Conservation (phyloP, 1,284 basidiomycete genomes). For the Cutaneotrichosporon sp. region DNA sequence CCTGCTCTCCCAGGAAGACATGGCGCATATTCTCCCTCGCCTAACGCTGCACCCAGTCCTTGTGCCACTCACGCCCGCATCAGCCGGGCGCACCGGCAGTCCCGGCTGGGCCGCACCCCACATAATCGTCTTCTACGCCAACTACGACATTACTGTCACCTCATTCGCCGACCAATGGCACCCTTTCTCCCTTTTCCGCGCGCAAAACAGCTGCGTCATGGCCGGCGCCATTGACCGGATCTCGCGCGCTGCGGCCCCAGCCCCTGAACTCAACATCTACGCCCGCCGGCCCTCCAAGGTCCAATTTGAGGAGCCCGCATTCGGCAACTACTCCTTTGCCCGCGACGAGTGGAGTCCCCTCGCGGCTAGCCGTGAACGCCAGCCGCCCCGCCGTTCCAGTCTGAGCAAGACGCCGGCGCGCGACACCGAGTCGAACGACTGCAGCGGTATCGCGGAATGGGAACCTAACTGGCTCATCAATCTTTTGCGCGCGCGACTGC, state of each 20-base stretch:
- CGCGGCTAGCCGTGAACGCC: conserved; percentile 16
- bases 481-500: conserved; percentile 32
- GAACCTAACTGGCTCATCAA: conserved; percentile 48
- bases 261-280: conserved; percentile 16
- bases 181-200: conserved; percentile 54
- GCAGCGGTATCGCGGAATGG: conserved; percentile 41
- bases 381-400: conserved; percentile 24
- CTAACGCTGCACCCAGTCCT: conserved; percentile 46
- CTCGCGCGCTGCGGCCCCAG: conserved; percentile 15
- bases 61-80: conserved; percentile 43
- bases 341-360: conserved; percentile 6
- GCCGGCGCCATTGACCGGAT: conserved; percentile 33
- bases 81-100: conserved; percentile 22
- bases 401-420: conserved; percentile 21
- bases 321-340: conserved; percentile 31
- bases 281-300: conserved; percentile 47
- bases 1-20: conserved; percentile 45
- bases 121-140: conserved; percentile 53
- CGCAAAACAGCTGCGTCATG: conserved; percentile 54
- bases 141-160: conserved; percentile 53
- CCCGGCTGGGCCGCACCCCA: conserved; percentile 47
- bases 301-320: conserved; percentile 42
- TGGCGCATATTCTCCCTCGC: conserved; percentile 48
- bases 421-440: conserved; percentile 9
- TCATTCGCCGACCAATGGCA: conserved; percentile 53